Percentiles rank a stretch among this genome's conserved stretches.
Evolutionary conservation across 2,329 filamentous ascomycete species (phyloP).

Genomic region (Paraconiothyrium sp.): DNA sequence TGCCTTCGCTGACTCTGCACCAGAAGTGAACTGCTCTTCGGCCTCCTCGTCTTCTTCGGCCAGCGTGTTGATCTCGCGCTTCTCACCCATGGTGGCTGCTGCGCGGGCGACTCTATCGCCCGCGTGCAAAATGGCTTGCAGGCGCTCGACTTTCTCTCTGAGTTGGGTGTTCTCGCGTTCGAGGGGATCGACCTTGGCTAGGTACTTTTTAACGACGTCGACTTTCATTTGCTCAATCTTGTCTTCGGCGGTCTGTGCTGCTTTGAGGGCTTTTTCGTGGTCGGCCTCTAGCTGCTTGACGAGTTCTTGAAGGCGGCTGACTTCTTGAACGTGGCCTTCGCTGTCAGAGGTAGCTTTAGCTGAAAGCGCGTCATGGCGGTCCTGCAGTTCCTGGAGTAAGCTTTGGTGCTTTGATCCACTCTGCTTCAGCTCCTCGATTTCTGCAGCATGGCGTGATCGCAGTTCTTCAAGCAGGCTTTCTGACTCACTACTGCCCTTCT

Average conservation of each 20-base stretch:
- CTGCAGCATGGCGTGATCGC: slow-evolving; percentile 25
- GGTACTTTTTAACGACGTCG: slow-evolving; percentile 47
- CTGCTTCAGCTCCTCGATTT: slow-evolving; percentile 30
- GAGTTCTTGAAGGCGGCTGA: slow-evolving; percentile 24
- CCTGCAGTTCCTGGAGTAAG: slow-evolving; percentile 26
- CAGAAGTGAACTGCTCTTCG: slow-evolving; percentile 27
- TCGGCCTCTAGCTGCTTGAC: slow-evolving; percentile 25
- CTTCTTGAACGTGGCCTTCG: slow-evolving; percentile 19
- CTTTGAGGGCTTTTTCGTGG: slow-evolving; percentile 17
- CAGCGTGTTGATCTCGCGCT: slow-evolving; percentile 43
- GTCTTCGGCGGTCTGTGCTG: slow-evolving; percentile 40
- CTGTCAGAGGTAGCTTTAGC: slow-evolving; percentile 21
- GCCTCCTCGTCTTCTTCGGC: slow-evolving; percentile 42
- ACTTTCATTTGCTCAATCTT: slow-evolving; percentile 48
- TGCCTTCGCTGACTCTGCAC: slow-evolving; percentile 19
- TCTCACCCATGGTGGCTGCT: slow-evolving; percentile 46
- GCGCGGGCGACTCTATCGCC: slow-evolving; percentile 49
- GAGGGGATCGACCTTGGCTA: slow-evolving; percentile 45
- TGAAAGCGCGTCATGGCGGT: slow-evolving; percentile 27
- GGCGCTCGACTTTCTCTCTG: slow-evolving; percentile 44
- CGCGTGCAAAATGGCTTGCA: slow-evolving; percentile 46
- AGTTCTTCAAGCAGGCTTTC: slow-evolving; percentile 27
- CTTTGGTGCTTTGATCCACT: slow-evolving; percentile 26
- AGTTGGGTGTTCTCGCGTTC: slow-evolving; percentile 44
- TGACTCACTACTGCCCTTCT: slow-evolving; percentile 28